Base-by-base conservation (phyloP, 768 basidiomycete genomes). In the Leucocoprinus leucothites region DNA sequence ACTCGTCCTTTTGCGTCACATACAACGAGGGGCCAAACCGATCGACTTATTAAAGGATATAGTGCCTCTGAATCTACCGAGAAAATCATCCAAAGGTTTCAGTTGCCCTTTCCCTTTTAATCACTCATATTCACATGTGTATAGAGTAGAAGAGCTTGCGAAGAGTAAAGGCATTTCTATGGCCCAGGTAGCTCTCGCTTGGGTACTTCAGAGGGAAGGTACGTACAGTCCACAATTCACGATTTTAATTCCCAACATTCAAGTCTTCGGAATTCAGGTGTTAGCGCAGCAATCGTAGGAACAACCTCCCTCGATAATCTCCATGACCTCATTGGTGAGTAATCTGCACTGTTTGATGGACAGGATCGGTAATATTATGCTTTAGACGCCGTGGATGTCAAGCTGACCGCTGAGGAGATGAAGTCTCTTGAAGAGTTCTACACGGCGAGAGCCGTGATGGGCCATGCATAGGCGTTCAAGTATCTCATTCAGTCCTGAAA, bases 231-330 rank as follows among this genome's bases (percentile, higher is more conserved):
- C 6, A 34, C 8, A 13, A 8, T 38, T n/a, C 11, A 13, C 31
- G 31, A n/a, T n/a, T 6, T 34, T 34, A 13, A 38, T n/a, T 8
- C 4, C 38, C 16, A 3, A 8, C 14, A n/a, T 3, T 6, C 16
- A 38, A n/a, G 5, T 11, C 16, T 13, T n/a, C 14, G 38, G n/a
- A n/a, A 6, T 44, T 5, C 42, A 69, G 72, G 69, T 19, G 75
- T 83, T 9, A 70, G 79, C 0, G 82, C 82, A 0, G 82, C 83
- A 0, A 82, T 85, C 58, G 74, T 84, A 21, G 83, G 82, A 0
- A 72, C 76, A 0, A 79, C 78, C 1, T 78, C 71, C 35, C 57
- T 76, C 2, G 70, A 79, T 40, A 78, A 82, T 58, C 64, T 85
- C 22, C 65, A 76, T 45, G 82, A 84, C 48, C 68, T 82, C 34